These are phyloP conservation scores for Flaveria ramosissima DNA, from an alignment of 129 eudicot species.

Conservation along the genomic window DNA sequence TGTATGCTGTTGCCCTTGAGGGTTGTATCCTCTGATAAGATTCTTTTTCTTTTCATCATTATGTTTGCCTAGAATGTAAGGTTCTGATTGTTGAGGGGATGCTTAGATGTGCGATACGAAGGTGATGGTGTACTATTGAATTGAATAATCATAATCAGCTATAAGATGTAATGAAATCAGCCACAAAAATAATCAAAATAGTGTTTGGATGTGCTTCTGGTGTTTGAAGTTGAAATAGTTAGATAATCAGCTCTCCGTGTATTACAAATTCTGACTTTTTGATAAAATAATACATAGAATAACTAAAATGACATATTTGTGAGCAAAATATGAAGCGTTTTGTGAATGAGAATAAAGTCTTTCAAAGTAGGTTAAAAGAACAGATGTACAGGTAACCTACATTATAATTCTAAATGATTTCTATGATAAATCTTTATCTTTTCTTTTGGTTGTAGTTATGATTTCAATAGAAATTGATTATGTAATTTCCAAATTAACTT, in stretches of 20 bases:
- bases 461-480: not conserved
- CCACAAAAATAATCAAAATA: not conserved
- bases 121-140: not conserved
- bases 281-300: too few relatives aligned
- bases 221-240: too few relatives aligned
- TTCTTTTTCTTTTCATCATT: not conserved
- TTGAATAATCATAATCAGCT: not conserved
- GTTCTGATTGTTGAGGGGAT: not conserved
- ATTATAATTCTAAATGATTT: not conserved
- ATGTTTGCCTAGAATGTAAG: not conserved
- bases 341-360: too few relatives aligned
- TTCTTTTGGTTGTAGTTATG: not conserved
- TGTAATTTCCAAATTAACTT: slow-evolving; percentile 22
- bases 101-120: not conserved
- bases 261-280: too few relatives aligned
- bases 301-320: too few relatives aligned
- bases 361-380: too few relatives aligned
- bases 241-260: too few relatives aligned
- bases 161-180: not conserved
- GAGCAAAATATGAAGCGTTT: too few relatives aligned
- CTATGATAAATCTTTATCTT: not conserved
- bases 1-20: not conserved
- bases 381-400: not conserved
- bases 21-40: not conserved
- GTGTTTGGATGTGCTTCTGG: too few relatives aligned